These are phyloP conservation scores for Papiliotrema laurentii DNA, from an alignment of 1,284 basidiomycete genomes.

Conservation along the genomic window DNA sequence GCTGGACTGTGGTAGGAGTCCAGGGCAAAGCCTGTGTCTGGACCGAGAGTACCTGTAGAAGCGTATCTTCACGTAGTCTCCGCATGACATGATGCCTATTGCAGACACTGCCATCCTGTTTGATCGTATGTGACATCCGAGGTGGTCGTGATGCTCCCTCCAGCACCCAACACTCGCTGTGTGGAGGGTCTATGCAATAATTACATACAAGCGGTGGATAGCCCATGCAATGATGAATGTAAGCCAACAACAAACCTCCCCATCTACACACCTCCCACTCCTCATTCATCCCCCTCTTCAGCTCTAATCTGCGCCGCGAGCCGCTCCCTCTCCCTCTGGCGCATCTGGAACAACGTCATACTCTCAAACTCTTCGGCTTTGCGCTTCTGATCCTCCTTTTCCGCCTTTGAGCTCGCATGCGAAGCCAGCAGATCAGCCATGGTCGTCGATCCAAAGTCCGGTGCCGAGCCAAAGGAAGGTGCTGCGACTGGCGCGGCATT, in stretches of 20 bases:
- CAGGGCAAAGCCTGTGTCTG: not conserved
- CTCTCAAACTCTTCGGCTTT: slow-evolving; percentile 66
- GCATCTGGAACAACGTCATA: slow-evolving; percentile 70
- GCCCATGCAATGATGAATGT: too few species aligned
- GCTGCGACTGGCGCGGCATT: not conserved
- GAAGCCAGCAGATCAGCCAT: slow-evolving; percentile 25
- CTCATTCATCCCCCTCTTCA: slow-evolving; percentile 41
- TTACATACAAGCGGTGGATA: too few species aligned
- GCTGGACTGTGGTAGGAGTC: not conserved
- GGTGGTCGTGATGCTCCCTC: too few species aligned
- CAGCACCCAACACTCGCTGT: too few species aligned
- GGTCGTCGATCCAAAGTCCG: slow-evolving; percentile 20
- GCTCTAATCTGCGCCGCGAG: slow-evolving; percentile 64
- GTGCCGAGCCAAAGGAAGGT: slow-evolving; percentile 11
- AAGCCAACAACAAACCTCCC: too few species aligned
- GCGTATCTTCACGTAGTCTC: too few species aligned
- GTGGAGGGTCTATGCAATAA: too few species aligned
- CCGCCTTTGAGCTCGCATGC: slow-evolving; percentile 18
- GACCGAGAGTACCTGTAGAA: too few species aligned
- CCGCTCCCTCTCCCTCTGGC: slow-evolving; percentile 62
- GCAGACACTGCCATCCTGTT: too few species aligned
- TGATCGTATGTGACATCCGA: too few species aligned
- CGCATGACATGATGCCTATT: too few species aligned
- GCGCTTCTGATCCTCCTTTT: slow-evolving; percentile 11
- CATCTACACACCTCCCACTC: too few species aligned